These are phyloP conservation scores for Neurospora intermedia DNA, from an alignment of 495 filamentous ascomycete species.

Conservation along the genomic window DNA sequence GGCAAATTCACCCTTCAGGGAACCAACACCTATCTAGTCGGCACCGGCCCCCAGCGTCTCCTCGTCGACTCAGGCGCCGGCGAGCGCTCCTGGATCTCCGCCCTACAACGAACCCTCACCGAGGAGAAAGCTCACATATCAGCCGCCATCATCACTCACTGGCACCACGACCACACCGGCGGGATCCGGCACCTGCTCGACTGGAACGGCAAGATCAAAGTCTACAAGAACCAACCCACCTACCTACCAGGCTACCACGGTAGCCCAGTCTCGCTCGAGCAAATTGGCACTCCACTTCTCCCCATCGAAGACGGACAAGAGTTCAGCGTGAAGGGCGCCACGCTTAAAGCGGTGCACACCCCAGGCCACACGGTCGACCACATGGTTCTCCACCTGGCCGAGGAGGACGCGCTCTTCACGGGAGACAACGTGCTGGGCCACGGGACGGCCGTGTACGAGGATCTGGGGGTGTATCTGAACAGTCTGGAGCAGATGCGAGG, in stretches of 20 bases:
- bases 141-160: conserved; percentile 70
- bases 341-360: conserved; percentile 60
- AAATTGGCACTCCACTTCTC: not conserved
- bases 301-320: conserved; percentile 57
- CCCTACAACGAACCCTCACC: conserved; percentile 50
- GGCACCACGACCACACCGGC: conserved; percentile 77
- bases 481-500: conserved; percentile 61
- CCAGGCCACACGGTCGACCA: conserved; percentile 88
- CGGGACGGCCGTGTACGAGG: conserved; percentile 86
- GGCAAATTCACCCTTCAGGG: conserved; percentile 54
- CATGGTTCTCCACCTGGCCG: conserved; percentile 59
- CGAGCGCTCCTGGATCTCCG: conserved; percentile 45
- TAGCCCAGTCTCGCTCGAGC: not conserved
- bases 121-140: conserved; percentile 54
- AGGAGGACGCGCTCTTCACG: conserved; percentile 83
- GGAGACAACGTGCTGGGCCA: conserved; percentile 93
- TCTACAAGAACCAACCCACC: conserved; percentile 45
- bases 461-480: conserved; percentile 60
- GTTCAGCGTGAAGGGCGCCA: conserved; percentile 67
- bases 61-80: conserved; percentile 78
- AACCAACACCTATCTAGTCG: conserved; percentile 83
- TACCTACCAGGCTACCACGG: conserved; percentile 1
- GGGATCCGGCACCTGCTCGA: conserved; percentile 58
- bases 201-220: conserved; percentile 44
- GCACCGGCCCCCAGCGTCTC: conserved; percentile 54